Evolutionary conservation across 2,329 filamentous ascomycete species (phyloP).

Genomic region (Fusarium sp.): DNA sequence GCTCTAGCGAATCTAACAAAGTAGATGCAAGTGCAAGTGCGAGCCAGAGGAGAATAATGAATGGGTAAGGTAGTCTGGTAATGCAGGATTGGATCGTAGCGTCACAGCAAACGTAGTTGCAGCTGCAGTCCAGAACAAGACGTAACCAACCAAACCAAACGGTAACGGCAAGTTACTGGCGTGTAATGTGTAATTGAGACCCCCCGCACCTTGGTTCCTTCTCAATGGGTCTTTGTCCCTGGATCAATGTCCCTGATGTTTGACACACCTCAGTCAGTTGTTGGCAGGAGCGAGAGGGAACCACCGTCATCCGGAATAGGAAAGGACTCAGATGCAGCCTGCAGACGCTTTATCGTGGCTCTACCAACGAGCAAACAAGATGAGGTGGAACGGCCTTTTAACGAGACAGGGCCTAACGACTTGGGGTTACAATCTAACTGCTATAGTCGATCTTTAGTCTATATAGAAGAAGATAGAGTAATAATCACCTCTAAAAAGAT

Average conservation of each 20-base stretch:
- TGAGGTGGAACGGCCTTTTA: slow-evolving; percentile 29
- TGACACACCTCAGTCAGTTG: slow-evolving; percentile 31
- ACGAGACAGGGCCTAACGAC: slow-evolving; percentile 23
- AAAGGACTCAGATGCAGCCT: slow-evolving; percentile 35
- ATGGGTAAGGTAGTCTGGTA: slow-evolving; percentile 1
- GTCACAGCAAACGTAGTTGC: slow-evolving; percentile 11
- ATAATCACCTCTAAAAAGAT: not conserved
- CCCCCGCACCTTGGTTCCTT: slow-evolving; percentile 32
- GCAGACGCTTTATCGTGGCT: slow-evolving; percentile 23
- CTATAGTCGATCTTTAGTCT: slow-evolving; percentile 8
- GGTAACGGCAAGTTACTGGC: slow-evolving; percentile 8
- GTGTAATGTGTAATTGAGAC: slow-evolving; percentile 11
- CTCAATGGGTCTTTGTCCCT: slow-evolving; percentile 27
- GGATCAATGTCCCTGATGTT: slow-evolving; percentile 38
- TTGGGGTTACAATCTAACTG: slow-evolving; percentile 23
- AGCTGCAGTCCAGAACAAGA: slow-evolving; percentile 9
- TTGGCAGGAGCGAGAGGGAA: slow-evolving; percentile 25
- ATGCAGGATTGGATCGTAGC: slow-evolving; percentile 7
- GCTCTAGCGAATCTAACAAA: slow-evolving; percentile 14
- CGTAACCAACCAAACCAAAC: not conserved
- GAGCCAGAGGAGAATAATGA: slow-evolving; percentile 29
- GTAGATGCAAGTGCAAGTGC: slow-evolving; percentile 31
- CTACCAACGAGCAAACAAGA: slow-evolving; percentile 37
- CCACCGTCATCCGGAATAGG: slow-evolving; percentile 41
- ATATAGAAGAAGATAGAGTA: not conserved